Evolutionary conservation across 1,284 basidiomycete species (phyloP), one percentile per base, ranked within the genome.

Genomic region (Marasmius oreades): DNA sequence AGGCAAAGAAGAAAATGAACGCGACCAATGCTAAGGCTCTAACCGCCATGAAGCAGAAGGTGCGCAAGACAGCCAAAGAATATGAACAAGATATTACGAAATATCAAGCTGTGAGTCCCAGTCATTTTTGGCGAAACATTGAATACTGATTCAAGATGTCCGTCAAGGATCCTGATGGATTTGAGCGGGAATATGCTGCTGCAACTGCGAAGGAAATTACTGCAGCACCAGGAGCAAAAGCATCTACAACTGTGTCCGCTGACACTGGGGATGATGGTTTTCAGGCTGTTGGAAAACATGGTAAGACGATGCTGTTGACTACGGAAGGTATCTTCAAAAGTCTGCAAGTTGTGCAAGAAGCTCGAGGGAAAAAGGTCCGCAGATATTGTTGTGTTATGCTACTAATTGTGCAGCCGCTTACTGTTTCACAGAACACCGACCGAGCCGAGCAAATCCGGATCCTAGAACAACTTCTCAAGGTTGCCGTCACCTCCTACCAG

Each of bases 1-100:
- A 95, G 61, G 83, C 91, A 2, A 88, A 89, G 74, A 98, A 98
- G 77, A 99, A 98, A 79, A 94, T 97, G 90, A 96, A 96, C 65
- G 92, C 94, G 1, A 90, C 84, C 61, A 96, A 96, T 69, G 92
- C 94, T 50, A 95, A 93, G 69, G 95, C 95, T 1, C 81, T 98
- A 66, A 98, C 95, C 63, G 90, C 90, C 24, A 93, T 98, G 86
- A 98, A 95, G 77, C 95, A 98, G 75, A 98, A 96, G 71, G 80
- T 98, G 60, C 95, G 92, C 75, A 98, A 96, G 77, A 82, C 89
- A 31, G 68, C 79, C 59, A 97, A 95, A 73, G 97, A 98, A 70
- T 85, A 93, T 68, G 97, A 98, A 74, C 74, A 75, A 37, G 87
- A 92, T 61, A 72, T 98, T 52, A 85, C 85, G 66, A 82, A 83